phyloP scores from a whole-genome alignment of 768 basidiomycete genomes.

The Kwoniella heveanensis region DNA sequence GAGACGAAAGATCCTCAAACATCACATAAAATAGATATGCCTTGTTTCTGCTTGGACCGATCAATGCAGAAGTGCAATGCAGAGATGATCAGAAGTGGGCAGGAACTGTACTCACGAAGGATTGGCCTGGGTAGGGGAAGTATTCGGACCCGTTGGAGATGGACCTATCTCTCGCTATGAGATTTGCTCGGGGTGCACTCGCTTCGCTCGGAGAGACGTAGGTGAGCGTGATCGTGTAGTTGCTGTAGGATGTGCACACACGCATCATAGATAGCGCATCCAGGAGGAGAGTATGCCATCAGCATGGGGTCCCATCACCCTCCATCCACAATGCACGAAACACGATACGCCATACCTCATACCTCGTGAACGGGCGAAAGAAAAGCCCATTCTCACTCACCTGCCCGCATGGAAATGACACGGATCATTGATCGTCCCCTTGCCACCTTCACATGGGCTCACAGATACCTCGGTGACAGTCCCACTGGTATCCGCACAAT shows the following conservation, averaged over 20 bases:
- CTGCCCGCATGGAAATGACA: constrained; percentile 28
- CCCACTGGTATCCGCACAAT: constrained; percentile 20
- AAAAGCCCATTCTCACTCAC: constrained; percentile 20
- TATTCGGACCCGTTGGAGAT: constrained; percentile 11
- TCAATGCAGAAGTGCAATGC: no score
- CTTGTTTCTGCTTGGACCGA: no score
- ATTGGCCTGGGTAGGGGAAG: constrained; percentile 38
- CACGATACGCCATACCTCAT: no score
- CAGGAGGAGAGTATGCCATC: no score
- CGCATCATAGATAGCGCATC: no score
- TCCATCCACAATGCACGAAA: no score
- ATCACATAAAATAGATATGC: no score
- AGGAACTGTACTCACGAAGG: constrained; percentile 22
- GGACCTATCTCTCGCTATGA: constrained; percentile 26
- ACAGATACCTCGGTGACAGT: constrained; percentile 23
- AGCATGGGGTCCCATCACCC: no score
- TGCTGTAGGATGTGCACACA: no score
- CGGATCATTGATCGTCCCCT: constrained; percentile 27
- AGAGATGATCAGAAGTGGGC: no score
- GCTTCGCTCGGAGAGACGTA: constrained; percentile 27
- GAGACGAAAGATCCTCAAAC: no score
- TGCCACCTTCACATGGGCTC: constrained; percentile 23
- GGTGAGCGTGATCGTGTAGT: constrained; percentile 41
- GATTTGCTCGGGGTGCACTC: constrained; percentile 24
- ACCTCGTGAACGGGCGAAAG: no score